A percentile compares a stretch with the other conserved stretches of the same genome.
These are phyloP conservation scores for Cucurbitaria berberidis DNA, from an alignment of 2,329 filamentous ascomycete species.

Conservation along the genomic window DNA sequence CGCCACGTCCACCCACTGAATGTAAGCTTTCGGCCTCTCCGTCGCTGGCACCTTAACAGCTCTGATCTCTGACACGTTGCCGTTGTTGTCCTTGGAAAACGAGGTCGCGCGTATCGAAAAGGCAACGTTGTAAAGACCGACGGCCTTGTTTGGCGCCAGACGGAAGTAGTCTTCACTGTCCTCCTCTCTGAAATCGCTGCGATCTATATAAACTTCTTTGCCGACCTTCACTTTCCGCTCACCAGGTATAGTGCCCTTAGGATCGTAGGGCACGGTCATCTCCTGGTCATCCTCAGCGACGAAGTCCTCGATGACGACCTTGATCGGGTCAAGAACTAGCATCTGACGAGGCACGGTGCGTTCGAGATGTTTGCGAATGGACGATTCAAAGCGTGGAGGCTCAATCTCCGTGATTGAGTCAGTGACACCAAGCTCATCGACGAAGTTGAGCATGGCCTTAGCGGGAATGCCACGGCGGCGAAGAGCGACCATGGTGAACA, in stretches of 20 bases:
- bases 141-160: slow-evolving; percentile 74
- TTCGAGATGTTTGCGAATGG: slow-evolving; percentile 85
- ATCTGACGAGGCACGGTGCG: slow-evolving; percentile 85
- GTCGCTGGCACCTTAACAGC: slow-evolving; percentile 69
- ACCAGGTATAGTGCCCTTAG: slow-evolving; percentile 69
- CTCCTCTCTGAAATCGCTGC: slow-evolving; percentile 75
- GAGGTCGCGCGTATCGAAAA: slow-evolving; percentile 72
- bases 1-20: slow-evolving; percentile 85
- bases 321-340: slow-evolving; percentile 85
- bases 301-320: slow-evolving; percentile 81
- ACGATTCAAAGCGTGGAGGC: slow-evolving; percentile 81
- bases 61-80: slow-evolving; percentile 69
- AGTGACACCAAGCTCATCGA: slow-evolving; percentile 90
- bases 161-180: slow-evolving; percentile 79
- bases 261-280: slow-evolving; percentile 77
- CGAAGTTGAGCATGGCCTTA: slow-evolving; percentile 85
- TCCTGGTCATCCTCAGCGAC: slow-evolving; percentile 69
- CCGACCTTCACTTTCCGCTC: slow-evolving; percentile 69
- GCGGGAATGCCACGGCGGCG: slow-evolving; percentile 86
- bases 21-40: slow-evolving; percentile 73
- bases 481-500: slow-evolving; percentile 86
- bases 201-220: slow-evolving; percentile 83
- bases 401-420: slow-evolving; percentile 81
- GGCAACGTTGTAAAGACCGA: slow-evolving; percentile 74
- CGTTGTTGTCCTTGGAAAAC: slow-evolving; percentile 70